Conservation (phyloP, 768 basidiomycete genomes). For the Podaxis rugospora region DNA sequence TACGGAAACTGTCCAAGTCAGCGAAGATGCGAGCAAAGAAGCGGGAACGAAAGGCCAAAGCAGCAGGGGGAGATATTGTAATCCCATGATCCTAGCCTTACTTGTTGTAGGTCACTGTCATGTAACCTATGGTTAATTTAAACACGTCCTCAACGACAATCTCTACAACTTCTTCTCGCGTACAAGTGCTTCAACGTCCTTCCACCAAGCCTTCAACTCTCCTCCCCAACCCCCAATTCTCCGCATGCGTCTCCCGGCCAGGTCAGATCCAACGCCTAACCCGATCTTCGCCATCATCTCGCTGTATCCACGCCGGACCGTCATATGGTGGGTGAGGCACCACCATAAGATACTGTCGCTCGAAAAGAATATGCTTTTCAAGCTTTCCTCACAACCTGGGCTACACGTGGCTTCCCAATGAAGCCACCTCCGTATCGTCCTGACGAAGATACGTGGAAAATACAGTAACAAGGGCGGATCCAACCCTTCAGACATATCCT, state of each 20-base stretch:
- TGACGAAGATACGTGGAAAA: conserved; percentile 50
- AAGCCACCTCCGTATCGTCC: conserved; percentile 48
- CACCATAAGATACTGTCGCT: conserved; percentile 49
- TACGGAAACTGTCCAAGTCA: conserved; percentile 52
- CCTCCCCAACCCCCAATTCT: conserved; percentile 48
- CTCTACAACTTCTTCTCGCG: neutral
- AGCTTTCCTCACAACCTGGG: conserved; percentile 42
- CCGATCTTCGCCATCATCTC: conserved; percentile 29
- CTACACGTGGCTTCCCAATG: conserved; percentile 34
- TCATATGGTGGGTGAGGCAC: conserved; percentile 39
- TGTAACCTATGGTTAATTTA: neutral
- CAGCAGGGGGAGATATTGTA: conserved; percentile 6
- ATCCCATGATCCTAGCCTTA: neutral
- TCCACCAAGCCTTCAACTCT: conserved; percentile 38
- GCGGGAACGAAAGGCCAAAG: conserved; percentile 26
- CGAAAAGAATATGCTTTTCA: conserved; percentile 39
- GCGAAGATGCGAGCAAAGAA: conserved; percentile 54
- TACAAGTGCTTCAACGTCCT: conserved; percentile 28
- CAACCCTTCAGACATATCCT: conserved; percentile 42
- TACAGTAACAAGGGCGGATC: conserved; percentile 61
- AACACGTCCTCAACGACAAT: neutral
- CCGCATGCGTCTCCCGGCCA: conserved; percentile 33
- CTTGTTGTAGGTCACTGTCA: neutral
- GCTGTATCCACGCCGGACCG: conserved; percentile 20
- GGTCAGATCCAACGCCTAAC: conserved; percentile 25